Percentiles rank a stretch among this genome's conserved stretches.
Evolutionary conservation across 305 asterid genomes (phyloP).

Genomic region (Ilex paraguariensis): DNA sequence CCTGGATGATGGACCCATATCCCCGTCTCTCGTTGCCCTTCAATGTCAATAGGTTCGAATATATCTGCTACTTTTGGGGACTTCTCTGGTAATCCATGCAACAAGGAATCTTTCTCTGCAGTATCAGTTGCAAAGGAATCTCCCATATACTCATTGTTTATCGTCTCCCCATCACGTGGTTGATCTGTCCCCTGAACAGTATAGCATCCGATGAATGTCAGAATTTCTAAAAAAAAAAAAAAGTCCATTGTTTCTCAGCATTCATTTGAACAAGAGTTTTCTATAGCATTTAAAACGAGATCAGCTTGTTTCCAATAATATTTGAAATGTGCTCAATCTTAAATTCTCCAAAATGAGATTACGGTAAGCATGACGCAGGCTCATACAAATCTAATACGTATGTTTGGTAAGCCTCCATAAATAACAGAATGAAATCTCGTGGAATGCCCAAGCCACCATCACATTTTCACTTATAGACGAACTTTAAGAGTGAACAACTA

Average conservation of each 20-base stretch:
- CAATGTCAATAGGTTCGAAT: constrained; percentile 71
- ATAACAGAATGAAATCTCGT: too few species aligned
- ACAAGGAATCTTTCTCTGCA: constrained; percentile 37
- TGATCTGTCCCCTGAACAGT: constrained; percentile 26
- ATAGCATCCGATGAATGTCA: constrained; percentile 21
- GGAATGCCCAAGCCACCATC: too few species aligned
- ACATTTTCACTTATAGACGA: too few species aligned
- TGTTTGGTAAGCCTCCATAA: too few species aligned
- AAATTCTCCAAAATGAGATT: too few species aligned
- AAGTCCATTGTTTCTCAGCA: neutral
- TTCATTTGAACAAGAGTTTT: constrained; percentile 1
- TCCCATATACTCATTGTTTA: constrained; percentile 23
- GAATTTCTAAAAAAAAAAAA: constrained; percentile 16
- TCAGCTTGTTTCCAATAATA: too few species aligned
- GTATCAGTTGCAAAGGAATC: constrained; percentile 35
- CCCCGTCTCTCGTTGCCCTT: constrained; percentile 77
- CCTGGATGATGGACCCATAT: constrained; percentile 97
- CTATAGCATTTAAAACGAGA: too few species aligned
- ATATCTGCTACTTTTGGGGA: constrained; percentile 47
- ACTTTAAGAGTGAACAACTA: constrained; percentile 9
- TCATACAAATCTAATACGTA: too few species aligned
- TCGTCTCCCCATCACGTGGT: constrained; percentile 28
- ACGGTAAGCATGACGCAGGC: too few species aligned
- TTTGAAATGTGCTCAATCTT: too few species aligned
- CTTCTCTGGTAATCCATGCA: constrained; percentile 33